A percentile compares a stretch with the other conserved stretches of the same genome.
Evolutionary conservation across 805 yeast genomes (phyloP).

Genomic region (Kodamaea fukazawae): DNA sequence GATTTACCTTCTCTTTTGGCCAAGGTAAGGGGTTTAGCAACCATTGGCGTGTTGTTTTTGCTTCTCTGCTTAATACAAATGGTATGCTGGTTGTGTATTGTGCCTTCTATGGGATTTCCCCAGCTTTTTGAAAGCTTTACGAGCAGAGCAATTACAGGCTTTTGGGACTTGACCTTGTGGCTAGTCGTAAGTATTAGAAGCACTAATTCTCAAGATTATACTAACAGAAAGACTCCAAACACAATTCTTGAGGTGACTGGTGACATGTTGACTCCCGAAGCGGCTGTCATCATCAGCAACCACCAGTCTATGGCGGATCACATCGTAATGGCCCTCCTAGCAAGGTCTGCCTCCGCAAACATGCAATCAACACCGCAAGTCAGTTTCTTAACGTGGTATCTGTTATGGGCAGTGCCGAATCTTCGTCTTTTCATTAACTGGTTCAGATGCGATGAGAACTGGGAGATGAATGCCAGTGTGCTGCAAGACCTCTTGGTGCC

Average conservation of each 20-base stretch:
- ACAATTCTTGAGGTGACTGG: conserved; percentile 39
- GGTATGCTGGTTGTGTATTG: no score
- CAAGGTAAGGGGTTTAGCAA: conserved; percentile 2
- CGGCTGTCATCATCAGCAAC: conserved; percentile 48
- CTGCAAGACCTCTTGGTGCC: conserved; percentile 34
- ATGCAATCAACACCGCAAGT: conserved; percentile 38
- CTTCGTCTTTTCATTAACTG: conserved; percentile 45
- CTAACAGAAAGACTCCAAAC: no score
- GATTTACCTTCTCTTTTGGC: conserved; percentile 14
- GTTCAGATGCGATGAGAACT: conserved; percentile 64
- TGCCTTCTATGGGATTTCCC: no score
- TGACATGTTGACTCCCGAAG: conserved; percentile 34
- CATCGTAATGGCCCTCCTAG: conserved; percentile 46
- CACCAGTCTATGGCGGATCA: conserved; percentile 72
- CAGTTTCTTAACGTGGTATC: conserved; percentile 72
- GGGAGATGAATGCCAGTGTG: conserved; percentile 49
- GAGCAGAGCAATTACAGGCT: no score
- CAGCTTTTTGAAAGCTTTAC: no score
- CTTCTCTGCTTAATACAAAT: no score
- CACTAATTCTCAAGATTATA: no score
- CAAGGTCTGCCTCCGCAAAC: conserved; percentile 27
- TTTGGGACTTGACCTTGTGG: no score
- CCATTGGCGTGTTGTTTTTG: no score
- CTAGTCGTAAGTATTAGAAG: no score
- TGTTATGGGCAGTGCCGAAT: conserved; percentile 60